Conservation (phyloP, 1,284 basidiomycete genomes). For the Trametes versicolor region DNA sequence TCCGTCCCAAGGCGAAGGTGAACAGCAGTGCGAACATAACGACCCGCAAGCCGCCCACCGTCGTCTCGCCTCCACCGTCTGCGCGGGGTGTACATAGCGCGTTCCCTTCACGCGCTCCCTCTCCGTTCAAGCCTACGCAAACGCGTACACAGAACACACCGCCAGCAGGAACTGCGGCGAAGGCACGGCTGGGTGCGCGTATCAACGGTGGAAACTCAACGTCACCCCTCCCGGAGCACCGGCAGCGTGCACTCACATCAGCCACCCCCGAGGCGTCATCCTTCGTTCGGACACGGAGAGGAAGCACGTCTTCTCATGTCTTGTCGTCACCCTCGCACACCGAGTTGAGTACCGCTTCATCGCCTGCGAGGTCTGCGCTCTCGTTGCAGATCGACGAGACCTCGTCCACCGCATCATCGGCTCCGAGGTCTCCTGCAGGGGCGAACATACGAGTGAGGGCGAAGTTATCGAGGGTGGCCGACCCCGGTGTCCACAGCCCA, state of each 20-base stretch:
- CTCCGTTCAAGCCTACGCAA: conserved; percentile 52
- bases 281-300: conserved; percentile 35
- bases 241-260: conserved; percentile 40
- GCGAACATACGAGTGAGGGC: conserved; percentile 42
- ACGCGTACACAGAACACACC: conserved; percentile 31
- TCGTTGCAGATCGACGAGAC: conserved; percentile 37
- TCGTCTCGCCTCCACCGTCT: conserved; percentile 34
- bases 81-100: conserved; percentile 30
- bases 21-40: conserved; percentile 60
- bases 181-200: conserved; percentile 60
- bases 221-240: conserved; percentile 41
- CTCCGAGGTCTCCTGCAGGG: conserved; percentile 21
- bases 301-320: conserved; percentile 43
- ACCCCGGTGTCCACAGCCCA: conserved; percentile 30
- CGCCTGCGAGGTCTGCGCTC: conserved; percentile 33
- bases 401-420: conserved; percentile 26
- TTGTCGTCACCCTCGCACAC: conserved; percentile 34
- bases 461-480: conserved; percentile 41
- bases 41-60: conserved; percentile 51
- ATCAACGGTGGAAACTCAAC: conserved; percentile 40
- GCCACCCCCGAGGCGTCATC: conserved; percentile 28
- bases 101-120: conserved; percentile 48
- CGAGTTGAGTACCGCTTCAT: conserved; percentile 28
- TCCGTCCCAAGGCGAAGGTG: conserved; percentile 67
- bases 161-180: conserved; percentile 54